phyloP scores from a whole-genome alignment of 2,329 filamentous ascomycete species.

The Aspergillus fumigatiaffinis region DNA sequence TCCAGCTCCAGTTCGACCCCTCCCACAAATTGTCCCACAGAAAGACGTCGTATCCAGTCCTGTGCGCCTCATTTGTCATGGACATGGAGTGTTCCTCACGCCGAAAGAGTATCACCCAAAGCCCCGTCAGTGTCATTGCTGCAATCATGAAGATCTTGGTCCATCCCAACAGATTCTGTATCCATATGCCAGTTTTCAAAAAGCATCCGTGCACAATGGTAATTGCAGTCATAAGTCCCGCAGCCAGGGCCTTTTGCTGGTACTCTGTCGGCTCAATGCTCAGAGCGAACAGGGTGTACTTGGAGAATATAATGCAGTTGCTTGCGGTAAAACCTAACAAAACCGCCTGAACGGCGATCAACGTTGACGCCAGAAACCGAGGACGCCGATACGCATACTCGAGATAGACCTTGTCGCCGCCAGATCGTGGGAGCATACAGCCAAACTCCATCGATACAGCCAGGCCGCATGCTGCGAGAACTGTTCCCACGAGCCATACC shows the following conservation, averaged over 20 bases:
- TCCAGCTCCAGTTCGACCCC: conserved; percentile 66
- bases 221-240: conserved; percentile 53
- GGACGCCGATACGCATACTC: conserved; percentile 65
- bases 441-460: conserved; percentile 64
- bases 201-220: conserved; percentile 59
- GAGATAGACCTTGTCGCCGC: conserved; percentile 67
- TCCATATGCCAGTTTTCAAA: conserved; percentile 52
- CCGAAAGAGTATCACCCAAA: conserved; percentile 55
- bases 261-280: conserved; percentile 49
- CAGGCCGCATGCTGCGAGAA: conserved; percentile 59
- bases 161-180: conserved; percentile 62
- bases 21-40: conserved; percentile 58
- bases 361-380: conserved; percentile 59
- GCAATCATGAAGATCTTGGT: conserved; percentile 58
- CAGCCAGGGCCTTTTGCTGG: conserved; percentile 54
- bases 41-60: not conserved
- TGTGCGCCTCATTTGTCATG: not conserved
- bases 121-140: conserved; percentile 59
- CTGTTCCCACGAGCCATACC: conserved; percentile 61
- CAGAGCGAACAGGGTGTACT: conserved; percentile 60
- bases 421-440: conserved; percentile 66
- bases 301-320: conserved; percentile 67
- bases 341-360: conserved; percentile 62
- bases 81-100: conserved; percentile 17
- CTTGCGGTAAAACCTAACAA: conserved; percentile 64